phyloP scores from a whole-genome alignment of 495 filamentous ascomycete genomes.

The Aspergillus nidulans region DNA sequence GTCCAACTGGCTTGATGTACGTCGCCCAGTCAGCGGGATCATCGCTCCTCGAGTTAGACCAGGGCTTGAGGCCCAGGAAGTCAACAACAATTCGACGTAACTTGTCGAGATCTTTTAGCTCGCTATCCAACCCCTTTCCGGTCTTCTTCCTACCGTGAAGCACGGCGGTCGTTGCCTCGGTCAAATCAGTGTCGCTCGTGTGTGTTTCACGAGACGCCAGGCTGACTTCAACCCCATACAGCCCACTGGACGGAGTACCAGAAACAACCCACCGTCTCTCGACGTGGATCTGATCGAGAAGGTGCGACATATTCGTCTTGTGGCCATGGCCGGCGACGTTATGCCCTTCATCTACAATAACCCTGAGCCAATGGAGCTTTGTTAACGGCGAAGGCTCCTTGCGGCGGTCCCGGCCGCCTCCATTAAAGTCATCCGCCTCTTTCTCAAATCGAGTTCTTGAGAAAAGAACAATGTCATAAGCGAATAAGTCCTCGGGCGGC shows the following conservation, averaged over 20 bases:
- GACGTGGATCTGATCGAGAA: conserved; percentile 63
- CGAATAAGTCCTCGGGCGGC: conserved; percentile 49
- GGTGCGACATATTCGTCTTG: conserved; percentile 60
- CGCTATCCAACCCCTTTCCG: conserved; percentile 41
- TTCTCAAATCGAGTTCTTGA: conserved; percentile 68
- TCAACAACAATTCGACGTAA: conserved; percentile 64
- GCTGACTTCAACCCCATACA: conserved; percentile 70
- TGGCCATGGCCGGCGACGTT: conserved; percentile 58
- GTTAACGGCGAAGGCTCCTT: conserved; percentile 56
- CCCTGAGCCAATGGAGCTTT: conserved; percentile 72
- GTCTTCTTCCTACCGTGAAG: conserved; percentile 36
- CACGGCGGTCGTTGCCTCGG: conserved; percentile 27
- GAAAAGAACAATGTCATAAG: conserved; percentile 77
- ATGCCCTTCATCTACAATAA: conserved; percentile 92
- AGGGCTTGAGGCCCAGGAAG: conserved; percentile 74
- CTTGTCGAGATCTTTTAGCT: conserved; percentile 68
- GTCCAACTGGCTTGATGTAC: conserved; percentile 65
- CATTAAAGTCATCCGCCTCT: conserved; percentile 41
- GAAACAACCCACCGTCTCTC: conserved; percentile 85
- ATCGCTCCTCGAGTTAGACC: conserved; percentile 52
- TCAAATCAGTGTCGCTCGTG: conserved; percentile 32
- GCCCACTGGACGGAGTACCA: conserved; percentile 78
- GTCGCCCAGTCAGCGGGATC: conserved; percentile 62
- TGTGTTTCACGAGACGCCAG: conserved; percentile 46
- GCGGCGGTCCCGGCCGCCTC: conserved; percentile 28